These are phyloP conservation scores for Capsicum baccatum DNA, from an alignment of 257 asterid genomes.

Conservation along the genomic window DNA sequence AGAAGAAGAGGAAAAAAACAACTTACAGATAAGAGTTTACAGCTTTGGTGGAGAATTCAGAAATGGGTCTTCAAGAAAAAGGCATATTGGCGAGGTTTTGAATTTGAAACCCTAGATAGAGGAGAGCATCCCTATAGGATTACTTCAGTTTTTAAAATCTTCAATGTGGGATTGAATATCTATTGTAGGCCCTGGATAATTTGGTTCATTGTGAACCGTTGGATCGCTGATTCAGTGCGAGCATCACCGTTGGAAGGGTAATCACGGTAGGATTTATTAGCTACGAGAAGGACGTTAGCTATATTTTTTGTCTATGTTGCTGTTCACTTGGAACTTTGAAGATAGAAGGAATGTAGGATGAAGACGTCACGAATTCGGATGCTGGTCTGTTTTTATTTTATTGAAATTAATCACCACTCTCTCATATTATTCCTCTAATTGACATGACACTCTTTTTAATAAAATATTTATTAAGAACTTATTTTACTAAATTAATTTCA, in stretches of 20 bases:
- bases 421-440: too few relatives aligned
- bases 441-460: too few relatives aligned
- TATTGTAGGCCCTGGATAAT: not conserved
- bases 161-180: constrained; percentile 8
- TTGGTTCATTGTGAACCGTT: not conserved
- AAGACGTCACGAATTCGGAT: not conserved
- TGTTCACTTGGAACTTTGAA: not conserved
- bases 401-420: too few relatives aligned
- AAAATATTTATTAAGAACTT: too few relatives aligned
- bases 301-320: not conserved
- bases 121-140: not conserved
- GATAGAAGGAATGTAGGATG: not conserved
- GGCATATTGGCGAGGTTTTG: constrained; percentile 28
- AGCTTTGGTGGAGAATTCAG: constrained; percentile 8
- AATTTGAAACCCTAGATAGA: constrained; percentile 43
- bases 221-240: not conserved
- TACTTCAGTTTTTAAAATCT: not conserved
- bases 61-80: constrained; percentile 14
- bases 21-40: constrained; percentile 46
- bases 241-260: not conserved
- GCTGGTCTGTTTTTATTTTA: not conserved
- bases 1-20: constrained; percentile 16
- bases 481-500: too few relatives aligned
- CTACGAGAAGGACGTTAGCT: not conserved
- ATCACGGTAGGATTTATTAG: not conserved